Base-by-base conservation (phyloP, 225 moss, liverwort and hornwort species). In the Physcomitrium patens region DNA sequence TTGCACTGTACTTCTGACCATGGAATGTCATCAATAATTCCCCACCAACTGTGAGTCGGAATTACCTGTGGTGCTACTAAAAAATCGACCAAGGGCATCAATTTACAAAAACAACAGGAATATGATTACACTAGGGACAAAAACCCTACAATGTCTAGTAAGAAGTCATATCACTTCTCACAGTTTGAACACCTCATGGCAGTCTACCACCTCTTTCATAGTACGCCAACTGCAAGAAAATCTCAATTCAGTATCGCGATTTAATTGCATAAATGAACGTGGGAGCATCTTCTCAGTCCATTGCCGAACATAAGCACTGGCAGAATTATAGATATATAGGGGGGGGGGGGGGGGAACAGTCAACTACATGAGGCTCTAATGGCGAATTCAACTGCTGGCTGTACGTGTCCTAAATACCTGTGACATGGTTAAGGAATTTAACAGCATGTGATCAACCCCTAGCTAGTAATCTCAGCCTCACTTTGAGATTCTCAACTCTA, bases 401-500 rank as follows among this genome's bases (percentile, higher is more conserved):
- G 19, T 53, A 72, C n/a, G 71, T 63, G 76, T 19, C 45, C 48
- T 68, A 49, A 37, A 51, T 76, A 64, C 20, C 65, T 77, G 42
- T 12, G 55, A 81, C 17, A 17, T 69, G 20, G 70, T 22, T 62
- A 41, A 18, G 31, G 44, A 84, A 77, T 69, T 52, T 49, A 66
- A 60, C 48, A 80, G 62, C 55, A 67, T 56, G 57, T 56, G 77
- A 43, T 70, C 51, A 42, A 49, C 19, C 70, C 73, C 67, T 23
- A 57, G 71, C 77, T 73, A 73, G 27, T 63, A 67, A 68, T 58
- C 62, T 78, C 60, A 16, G 75, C 67, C 74, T 50, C 63, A 70
- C 73, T 81, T 84, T 58, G 47, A 81, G 48, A 70, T 72, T 67
- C 50, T 50, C 70, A 78, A 52, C 55, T 77, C 43, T 41, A 70